Percentiles rank a stretch among this genome's conserved stretches.
phyloP scores from a whole-genome alignment of 2,329 filamentous ascomycete genomes.

The Madurella mycetomatis region DNA sequence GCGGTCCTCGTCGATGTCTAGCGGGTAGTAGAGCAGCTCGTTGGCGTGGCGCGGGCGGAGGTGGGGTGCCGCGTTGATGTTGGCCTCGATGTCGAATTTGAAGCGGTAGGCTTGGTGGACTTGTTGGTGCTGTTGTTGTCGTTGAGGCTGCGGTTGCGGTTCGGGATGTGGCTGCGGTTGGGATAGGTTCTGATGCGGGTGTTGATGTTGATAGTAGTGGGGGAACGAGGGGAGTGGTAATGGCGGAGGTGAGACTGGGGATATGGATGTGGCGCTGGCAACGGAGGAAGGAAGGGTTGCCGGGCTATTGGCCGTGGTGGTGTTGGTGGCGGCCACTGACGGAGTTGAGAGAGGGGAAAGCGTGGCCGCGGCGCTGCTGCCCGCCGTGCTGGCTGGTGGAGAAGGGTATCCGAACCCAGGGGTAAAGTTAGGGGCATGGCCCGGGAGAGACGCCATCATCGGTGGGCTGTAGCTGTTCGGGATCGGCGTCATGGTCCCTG shows the following conservation, averaged over 20 bases:
- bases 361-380: neutral
- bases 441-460: neutral
- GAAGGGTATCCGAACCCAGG: neutral
- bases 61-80: conserved; percentile 39
- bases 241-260: conserved; percentile 12
- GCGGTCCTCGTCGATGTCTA: conserved; percentile 27
- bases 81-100: conserved; percentile 44
- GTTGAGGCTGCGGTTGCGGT: conserved; percentile 4
- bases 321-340: neutral
- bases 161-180: neutral
- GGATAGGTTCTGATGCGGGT: conserved; percentile 5
- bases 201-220: conserved; percentile 3
- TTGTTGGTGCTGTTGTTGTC: conserved; percentile 3
- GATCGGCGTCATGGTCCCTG: conserved; percentile 22
- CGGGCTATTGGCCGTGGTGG: neutral
- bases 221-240: neutral
- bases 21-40: conserved; percentile 36
- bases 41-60: conserved; percentile 39
- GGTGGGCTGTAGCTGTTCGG: conserved; percentile 2
- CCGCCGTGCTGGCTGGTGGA: conserved; percentile 7
- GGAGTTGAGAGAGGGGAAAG: neutral
- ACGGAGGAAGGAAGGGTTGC: too few species aligned
- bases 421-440: neutral
- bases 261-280: conserved; percentile 6
- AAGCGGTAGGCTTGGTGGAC: conserved; percentile 44